Evolutionary conservation across 768 basidiomycete species (phyloP).

Genomic region (Daedalea quercina): DNA sequence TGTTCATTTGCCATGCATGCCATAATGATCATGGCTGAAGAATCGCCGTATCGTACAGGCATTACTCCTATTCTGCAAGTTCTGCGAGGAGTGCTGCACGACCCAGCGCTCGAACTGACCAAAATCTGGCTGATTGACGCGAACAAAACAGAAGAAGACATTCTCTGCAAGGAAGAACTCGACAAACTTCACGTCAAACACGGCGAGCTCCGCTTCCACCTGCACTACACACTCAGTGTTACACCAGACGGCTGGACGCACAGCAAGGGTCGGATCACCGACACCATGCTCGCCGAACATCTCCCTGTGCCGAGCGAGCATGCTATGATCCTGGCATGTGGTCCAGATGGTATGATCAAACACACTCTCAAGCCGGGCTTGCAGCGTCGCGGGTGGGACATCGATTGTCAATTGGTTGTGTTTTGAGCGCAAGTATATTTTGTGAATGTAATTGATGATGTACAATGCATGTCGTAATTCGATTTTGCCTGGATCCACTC

Average conservation of each 20-base stretch:
- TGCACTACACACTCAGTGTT: constrained; percentile 38
- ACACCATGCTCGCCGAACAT: constrained; percentile 29
- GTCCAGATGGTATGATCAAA: constrained; percentile 37
- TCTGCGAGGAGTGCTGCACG: constrained; percentile 38
- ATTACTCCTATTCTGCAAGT: constrained; percentile 57
- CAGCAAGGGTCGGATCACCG: constrained; percentile 35
- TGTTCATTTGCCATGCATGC: not conserved
- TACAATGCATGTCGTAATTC: not conserved
- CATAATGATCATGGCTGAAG: not conserved
- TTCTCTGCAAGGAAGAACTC: constrained; percentile 44
- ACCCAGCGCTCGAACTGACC: constrained; percentile 29
- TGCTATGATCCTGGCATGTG: constrained; percentile 41
- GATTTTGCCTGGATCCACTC: not conserved
- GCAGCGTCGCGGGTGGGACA: constrained; percentile 29
- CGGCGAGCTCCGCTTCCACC: constrained; percentile 25
- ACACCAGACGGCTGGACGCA: constrained; percentile 29
- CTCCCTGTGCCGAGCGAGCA: constrained; percentile 35
- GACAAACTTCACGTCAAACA: constrained; percentile 28
- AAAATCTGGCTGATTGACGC: constrained; percentile 42
- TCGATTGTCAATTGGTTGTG: constrained; percentile 25
- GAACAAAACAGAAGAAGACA: constrained; percentile 43
- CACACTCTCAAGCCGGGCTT: constrained; percentile 26
- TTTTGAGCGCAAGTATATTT: constrained; percentile 18
- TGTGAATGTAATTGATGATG: not conserved
- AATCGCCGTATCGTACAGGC: constrained; percentile 17